Conservation (phyloP, 2,329 filamentous ascomycete species). For the Monosporascus ibericus region DNA sequence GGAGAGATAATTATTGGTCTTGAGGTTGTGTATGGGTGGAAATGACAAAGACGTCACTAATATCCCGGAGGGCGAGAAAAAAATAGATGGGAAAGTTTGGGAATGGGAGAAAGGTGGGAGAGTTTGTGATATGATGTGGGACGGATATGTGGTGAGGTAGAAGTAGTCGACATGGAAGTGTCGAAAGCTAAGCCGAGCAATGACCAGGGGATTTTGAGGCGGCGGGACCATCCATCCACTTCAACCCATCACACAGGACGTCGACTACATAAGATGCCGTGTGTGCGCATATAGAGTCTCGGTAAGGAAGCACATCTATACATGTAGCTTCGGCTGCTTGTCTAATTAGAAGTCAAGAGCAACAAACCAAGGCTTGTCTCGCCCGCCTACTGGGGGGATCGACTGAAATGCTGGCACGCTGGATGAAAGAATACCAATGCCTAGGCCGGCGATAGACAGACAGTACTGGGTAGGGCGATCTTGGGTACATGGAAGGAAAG, state of each 20-base stretch:
- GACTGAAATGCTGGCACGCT: neutral
- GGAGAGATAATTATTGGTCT: conserved; percentile 1
- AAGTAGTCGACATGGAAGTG: conserved; percentile 1
- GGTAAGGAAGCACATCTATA: neutral
- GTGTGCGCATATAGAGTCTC: neutral
- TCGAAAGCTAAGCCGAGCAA: neutral
- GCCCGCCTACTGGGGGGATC: neutral
- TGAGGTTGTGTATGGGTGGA: neutral
- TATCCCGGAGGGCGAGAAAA: conserved; percentile 3
- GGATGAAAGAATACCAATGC: no score
- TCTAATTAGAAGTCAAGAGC: neutral
- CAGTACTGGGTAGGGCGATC: neutral
- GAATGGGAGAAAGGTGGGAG: conserved; percentile 16
- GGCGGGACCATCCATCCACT: conserved; percentile 1
- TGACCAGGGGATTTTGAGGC: neutral
- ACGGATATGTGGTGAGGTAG: conserved; percentile 5
- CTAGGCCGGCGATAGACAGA: neutral
- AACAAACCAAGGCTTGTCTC: neutral
- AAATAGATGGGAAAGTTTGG: conserved; percentile 10
- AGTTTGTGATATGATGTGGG: conserved; percentile 17
- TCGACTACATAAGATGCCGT: neutral
- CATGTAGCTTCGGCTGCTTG: neutral
- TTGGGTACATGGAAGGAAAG: no score
- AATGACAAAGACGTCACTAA: neutral
- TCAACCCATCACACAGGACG: neutral